A percentile compares a stretch with the other conserved stretches of the same genome.
These are phyloP conservation scores for Paraleonurus japonicus DNA, from an alignment of 257 asterid species.

Conservation along the genomic window DNA sequence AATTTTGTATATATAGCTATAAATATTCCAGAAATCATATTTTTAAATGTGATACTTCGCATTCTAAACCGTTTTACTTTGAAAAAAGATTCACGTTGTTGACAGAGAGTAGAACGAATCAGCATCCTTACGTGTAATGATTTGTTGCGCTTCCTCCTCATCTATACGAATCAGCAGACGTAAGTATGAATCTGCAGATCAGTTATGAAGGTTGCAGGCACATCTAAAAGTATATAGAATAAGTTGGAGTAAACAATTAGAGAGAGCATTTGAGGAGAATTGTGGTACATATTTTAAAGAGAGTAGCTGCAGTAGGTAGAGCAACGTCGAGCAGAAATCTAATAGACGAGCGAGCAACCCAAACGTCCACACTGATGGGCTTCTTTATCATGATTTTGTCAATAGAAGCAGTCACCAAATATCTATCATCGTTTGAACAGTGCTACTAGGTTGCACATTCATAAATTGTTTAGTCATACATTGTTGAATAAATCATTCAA, in stretches of 20 bases:
- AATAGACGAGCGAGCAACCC: slow-evolving; percentile 91
- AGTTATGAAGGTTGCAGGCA: neutral
- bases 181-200: neutral
- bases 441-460: slow-evolving; percentile 35
- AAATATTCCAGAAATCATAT: neutral
- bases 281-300: slow-evolving; percentile 12
- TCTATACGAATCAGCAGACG: too few relatives aligned
- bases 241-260: too few relatives aligned
- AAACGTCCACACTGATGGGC: slow-evolving; percentile 73
- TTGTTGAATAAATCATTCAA: neutral
- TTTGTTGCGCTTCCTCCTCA: slow-evolving; percentile 86
- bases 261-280: neutral
- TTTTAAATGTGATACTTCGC: too few relatives aligned
- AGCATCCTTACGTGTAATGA: slow-evolving; percentile 70
- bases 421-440: slow-evolving; percentile 72
- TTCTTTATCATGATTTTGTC: slow-evolving; percentile 86
- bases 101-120: slow-evolving; percentile 33
- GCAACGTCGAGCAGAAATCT: slow-evolving; percentile 84
- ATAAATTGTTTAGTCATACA: neutral
- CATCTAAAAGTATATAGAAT: neutral
- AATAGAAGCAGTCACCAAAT: slow-evolving; percentile 88
- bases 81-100: too few relatives aligned
- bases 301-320: slow-evolving; percentile 61
- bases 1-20: neutral
- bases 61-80: too few relatives aligned